Evolutionary conservation across 2,329 filamentous ascomycete genomes (phyloP), one percentile per base, ranked within the genome.

Genomic region (Trichoderma endophyticum): DNA sequence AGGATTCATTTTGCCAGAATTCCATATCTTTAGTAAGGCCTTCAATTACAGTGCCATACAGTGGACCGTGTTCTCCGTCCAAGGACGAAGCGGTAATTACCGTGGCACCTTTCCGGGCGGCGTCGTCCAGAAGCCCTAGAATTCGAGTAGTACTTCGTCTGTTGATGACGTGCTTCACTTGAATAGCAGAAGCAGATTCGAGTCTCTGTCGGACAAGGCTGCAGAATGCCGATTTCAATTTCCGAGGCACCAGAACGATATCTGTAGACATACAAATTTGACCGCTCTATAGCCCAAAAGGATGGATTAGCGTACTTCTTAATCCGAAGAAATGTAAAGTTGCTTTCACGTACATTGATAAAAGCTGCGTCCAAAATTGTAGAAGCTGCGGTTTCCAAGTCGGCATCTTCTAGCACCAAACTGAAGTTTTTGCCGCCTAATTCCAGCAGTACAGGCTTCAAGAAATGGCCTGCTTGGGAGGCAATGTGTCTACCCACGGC

Each of bases 351-450:
- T 34, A 56, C 62, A 30, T 66, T 57, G 15, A 57, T 18, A 26
- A 66, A 57, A 15, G 63, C 63, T 2, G 63, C 48, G 36, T 66
- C 63, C 71, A 78, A 77, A 56, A 79, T 75, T 36, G 77, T 65
- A 61, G 77, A 78, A 2, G 79, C 80, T 3, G 81, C 80, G 71
- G 80, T 78, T 48, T 80, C 77, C 18, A 84, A 71, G 73, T 84
- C 78, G 1, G 82, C 83, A 74, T 84, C 83, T 28, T 81, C 77
- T 6, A 83, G 77, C 0, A 84, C 80, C 6, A 85, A 74, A 14
- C 79, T 76, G 9, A 78, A 79, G 18, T 78, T 79, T 74, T 84
- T 84, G 8, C 83, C 83, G 8, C 83, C 83, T 5, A 83, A 83
- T 74, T 73, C 73, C 3, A 73, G n/a, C 3, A 83, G 76, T 3